Evolutionary conservation across 331 rosid species (phyloP), one percentile per base, ranked within the genome.

Genomic region (Saraca asoca): DNA sequence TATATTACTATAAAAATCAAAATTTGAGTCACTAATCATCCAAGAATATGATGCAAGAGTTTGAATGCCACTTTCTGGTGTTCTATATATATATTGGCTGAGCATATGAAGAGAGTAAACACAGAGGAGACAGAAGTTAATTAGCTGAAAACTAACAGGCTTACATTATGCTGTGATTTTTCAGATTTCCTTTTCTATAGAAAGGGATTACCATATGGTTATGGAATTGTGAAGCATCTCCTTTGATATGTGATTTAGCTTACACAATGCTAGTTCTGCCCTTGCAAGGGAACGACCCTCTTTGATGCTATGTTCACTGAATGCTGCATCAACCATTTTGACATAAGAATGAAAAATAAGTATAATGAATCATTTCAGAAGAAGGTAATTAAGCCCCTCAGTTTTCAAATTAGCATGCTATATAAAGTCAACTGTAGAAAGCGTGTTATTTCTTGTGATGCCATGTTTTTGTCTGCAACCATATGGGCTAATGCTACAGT

Each of bases 251-350:
- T n/a, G n/a, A n/a, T n/a, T n/a, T n/a, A n/a, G n/a, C n/a, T n/a
- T n/a, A n/a, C n/a, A n/a, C n/a, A 3, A 24, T 24, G 31, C 31
- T 24, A 24, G 31, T 1, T 1, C 39, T 41, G 6, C 19, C 31
- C 15, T 14, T 38, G 62, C 62, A 56, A 46, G 10, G 59, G 58
- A 53, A 61, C 34, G n/a, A 58, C 48, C 48, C 20, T 62, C 38
- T 68, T 48, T 14, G 50, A 45, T 52, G 10, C 66, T 44, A 7
- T 48, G 24, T 12, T 38, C 20, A 55, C 48, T 68, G 3, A 20
- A 50, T 13, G 43, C 50, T 19, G 9, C 53, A 16, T 46, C 52
- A 18, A 45, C 48, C 13, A 5, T 43, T 37, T 59, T 16, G 56
- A 24, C 35, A 41, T 43, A 46, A 42, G 13, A 58, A 51, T 46